Percentiles rank a stretch among this genome's conserved stretches.
Evolutionary conservation across 2,329 filamentous ascomycete genomes (phyloP).

Genomic region (Coleophoma eucalyptorum): DNA sequence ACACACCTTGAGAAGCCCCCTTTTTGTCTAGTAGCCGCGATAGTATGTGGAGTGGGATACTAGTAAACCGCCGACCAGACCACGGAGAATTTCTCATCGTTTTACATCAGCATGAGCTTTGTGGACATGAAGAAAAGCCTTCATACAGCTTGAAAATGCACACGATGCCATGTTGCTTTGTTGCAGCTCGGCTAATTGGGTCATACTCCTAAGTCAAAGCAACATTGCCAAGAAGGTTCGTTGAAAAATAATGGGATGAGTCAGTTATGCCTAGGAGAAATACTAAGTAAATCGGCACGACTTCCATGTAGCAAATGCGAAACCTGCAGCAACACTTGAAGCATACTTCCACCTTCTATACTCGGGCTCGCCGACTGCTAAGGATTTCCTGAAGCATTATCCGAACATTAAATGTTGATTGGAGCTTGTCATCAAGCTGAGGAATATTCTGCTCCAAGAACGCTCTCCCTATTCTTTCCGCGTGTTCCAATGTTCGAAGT

Average conservation of each 20-base stretch:
- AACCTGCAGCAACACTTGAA: constrained; percentile 4
- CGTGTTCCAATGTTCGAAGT: constrained; percentile 60
- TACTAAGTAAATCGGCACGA: not conserved
- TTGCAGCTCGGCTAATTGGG: no score
- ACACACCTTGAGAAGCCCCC: no score
- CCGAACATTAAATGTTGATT: constrained; percentile 17
- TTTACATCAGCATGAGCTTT: no score
- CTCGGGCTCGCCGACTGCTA: constrained; percentile 8
- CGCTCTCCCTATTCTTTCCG: constrained; percentile 55
- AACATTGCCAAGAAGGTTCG: no score
- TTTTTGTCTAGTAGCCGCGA: no score
- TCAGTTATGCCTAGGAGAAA: not conserved
- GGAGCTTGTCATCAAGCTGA: constrained; percentile 9
- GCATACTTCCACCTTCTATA: constrained; percentile 3
- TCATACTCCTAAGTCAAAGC: no score
- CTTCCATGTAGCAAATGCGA: constrained; percentile 8
- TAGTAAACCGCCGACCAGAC: no score
- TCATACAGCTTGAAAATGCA: no score
- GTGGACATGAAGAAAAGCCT: no score
- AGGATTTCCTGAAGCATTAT: constrained; percentile 22
- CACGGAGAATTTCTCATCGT: no score
- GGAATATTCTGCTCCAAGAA: constrained; percentile 44
- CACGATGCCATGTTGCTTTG: no score
- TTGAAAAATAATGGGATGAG: not conserved
- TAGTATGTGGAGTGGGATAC: no score